Base-by-base conservation (phyloP, 805 yeast species). In the Saturnispora besseyi region DNA sequence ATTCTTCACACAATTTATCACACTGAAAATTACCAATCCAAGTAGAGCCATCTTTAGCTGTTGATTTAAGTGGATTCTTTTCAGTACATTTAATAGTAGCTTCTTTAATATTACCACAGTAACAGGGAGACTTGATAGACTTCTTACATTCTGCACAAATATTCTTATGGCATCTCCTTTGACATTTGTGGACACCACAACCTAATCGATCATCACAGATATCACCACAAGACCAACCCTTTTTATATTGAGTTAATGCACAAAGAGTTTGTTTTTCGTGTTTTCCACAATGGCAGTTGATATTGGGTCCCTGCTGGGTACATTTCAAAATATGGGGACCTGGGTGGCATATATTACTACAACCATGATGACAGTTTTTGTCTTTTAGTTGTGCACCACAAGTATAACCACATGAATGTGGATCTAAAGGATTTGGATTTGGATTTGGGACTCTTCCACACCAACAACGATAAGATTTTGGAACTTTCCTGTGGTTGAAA, bases 351-450 rank as follows among this genome's bases (percentile, higher is more conserved):
- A 75, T 73, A 4, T 80, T 67, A 1, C 85, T 66, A 60, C 97
- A 89, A 3, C 79, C 77, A 62, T 89, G 97, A 2, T 81, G 74
- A 62, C 96, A 85, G 36, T 71, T 68, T n/a, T 29, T 47, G 32
- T 33, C 45, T 15, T 41, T 41, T 4, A 46, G 31, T 29, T 38
- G 43, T n/a, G 45, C 45, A 46, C 76, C 75, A 68, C 97, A 89
- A 0, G 87, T 74, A 61, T 85, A 89, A 2, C 96, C 96, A 72
- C 97, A 90, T 45, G 93, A 82, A 56, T 89, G 93, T 0, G 96
- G 96, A 45, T 73, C 68, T 46, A 81, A 64, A 18, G 72, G 65
- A 57, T 82, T 80, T 1, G 73, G 65, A 4, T 62, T 68, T 0
- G 96, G 96, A 55, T 85, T 78, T 18, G 77, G 68, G 2, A 75